Base-by-base conservation (phyloP, 164 flowering plant species). In the Hamamelis virginiana region DNA sequence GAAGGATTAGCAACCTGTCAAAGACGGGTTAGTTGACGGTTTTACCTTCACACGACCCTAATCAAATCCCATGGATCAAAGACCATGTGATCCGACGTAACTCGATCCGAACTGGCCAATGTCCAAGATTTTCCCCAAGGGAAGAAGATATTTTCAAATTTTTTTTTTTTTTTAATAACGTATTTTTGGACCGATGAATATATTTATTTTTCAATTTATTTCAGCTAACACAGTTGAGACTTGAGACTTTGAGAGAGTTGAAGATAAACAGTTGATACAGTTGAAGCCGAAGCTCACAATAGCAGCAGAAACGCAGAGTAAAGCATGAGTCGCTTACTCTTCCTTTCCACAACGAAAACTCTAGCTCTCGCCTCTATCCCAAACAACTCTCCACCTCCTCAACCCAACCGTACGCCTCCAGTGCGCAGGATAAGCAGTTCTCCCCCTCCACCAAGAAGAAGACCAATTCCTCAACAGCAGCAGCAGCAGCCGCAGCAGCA, bases 251-350 rank as follows among this genome's bases (percentile, higher is more conserved):
- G 18, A 57, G 6, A 33, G 2, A 33, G 41, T 33, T 33, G 41
- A 33, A 33, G 41, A 33, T 33, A 25, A 50, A 43, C 23, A 16
- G 25, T 43, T 21, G 18, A 19, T 22, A 21, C 16, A 6, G 19
- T 43, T 9, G 25, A 23, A 57, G 56, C 41, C 41, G 26, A 16
- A 56, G 53, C 38, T 44, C 50, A 61, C 59, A 61, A 25, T 56
- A n/a, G 15, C 16, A 15, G 22, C 50, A 61, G 45, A 61, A 25
- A 43, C 10, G 15, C 16, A 15, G 22, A 12, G 38, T 25, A 21
- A 44, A 72, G 62, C 60, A 80, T 75, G 79, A n/a, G 27, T 51
- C 47, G 74, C 64, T 61, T 66, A 68, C n/a, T n/a, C n/a, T n/a
- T n/a, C n/a, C n/a, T n/a, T n/a, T 67, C 75, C 75, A 64, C 52